Evolutionary conservation across 768 basidiomycete genomes (phyloP), one percentile per base, ranked within the genome.

Genomic region (Chalciporus pseudorubinellus): DNA sequence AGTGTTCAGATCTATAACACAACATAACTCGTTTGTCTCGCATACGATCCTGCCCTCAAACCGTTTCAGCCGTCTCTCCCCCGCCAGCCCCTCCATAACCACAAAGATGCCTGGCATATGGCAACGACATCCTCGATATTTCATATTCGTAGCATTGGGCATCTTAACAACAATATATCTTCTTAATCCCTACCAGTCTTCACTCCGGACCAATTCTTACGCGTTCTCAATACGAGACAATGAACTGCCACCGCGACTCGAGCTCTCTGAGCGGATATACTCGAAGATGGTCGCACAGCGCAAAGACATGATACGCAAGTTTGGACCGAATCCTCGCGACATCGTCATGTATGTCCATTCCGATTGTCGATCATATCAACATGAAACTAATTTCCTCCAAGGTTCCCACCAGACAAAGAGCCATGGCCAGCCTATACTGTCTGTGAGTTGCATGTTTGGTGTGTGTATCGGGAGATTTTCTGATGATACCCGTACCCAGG

Each of bases 361-460:
- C 33, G 22, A 24, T 33, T 51, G 31, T 18, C 40, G 46, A n/a
- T 29, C 55, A 36, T 51, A 52, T 31, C 43, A 50, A 34, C 11
- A 16, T 43, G 38, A 44, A 28, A 19, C 9, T 38, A 55, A 45
- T 48, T 40, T 33, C 36, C n/a, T 55, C 53, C 51, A 51, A 81
- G 80, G 58, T 82, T 82, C 61, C 81, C 81, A 21, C 71, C 77
- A 29, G 72, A 77, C 55, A 72, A 71, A 43, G 58, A 71, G 4
- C 81, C 81, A 4, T 82, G 78, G 79, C 79, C 80, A 18, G 69
- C 80, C 4, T 82, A 82, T 58, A 82, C 80, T 16, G 74, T 77
- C 44, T 82, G 81, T 83, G 58, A 60, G 80, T 72, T 6, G 14
- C 31, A 20, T 33, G 16, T 16, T 31, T 28, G 18, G 7, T 22